Conservation (phyloP, 1,284 basidiomycete species). For the Ganoderma resinaceum region DNA sequence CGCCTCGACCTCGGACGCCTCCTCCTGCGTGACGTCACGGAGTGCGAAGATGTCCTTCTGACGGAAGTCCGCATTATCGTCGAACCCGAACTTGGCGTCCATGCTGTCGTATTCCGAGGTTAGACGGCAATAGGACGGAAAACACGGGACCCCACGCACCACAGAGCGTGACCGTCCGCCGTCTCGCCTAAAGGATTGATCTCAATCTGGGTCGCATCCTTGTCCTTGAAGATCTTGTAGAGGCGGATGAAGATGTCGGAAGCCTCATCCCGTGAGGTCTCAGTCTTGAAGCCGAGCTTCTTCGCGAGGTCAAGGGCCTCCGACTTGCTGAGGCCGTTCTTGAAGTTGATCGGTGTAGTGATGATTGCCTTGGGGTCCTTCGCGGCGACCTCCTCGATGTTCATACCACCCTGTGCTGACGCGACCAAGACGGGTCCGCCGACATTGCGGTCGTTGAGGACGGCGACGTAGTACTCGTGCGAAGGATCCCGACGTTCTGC, state of each 20-base stretch:
- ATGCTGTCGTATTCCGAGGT: constrained; percentile 64
- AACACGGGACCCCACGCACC: constrained; percentile 53
- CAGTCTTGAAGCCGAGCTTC: constrained; percentile 90
- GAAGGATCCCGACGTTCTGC: constrained; percentile 93
- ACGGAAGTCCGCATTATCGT: constrained; percentile 99
- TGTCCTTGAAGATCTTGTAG: constrained; percentile 98
- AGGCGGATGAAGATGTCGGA: constrained; percentile 95
- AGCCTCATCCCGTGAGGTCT: constrained; percentile 79
- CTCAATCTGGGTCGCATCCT: constrained; percentile 99
- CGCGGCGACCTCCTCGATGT: constrained; percentile 99
- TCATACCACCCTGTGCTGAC: constrained; percentile 95
- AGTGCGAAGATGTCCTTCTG: constrained; percentile 92
- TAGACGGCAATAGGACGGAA: neutral
- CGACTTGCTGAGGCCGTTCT: constrained; percentile 80
- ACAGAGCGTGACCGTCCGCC: constrained; percentile 91
- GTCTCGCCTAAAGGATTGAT: constrained; percentile 99
- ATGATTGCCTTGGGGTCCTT: constrained; percentile 97
- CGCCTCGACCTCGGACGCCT: constrained; percentile 96
- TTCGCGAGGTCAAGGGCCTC: constrained; percentile 84
- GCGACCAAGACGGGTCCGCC: constrained; percentile 94
- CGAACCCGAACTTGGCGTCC: constrained; percentile 99
- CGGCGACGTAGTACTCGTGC: constrained; percentile 98
- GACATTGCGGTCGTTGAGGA: constrained; percentile 93
- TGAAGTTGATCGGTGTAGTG: constrained; percentile 92
- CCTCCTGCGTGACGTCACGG: constrained; percentile 95